phyloP scores from a whole-genome alignment of 495 filamentous ascomycete genomes.

The Neohortaea acidophila region DNA sequence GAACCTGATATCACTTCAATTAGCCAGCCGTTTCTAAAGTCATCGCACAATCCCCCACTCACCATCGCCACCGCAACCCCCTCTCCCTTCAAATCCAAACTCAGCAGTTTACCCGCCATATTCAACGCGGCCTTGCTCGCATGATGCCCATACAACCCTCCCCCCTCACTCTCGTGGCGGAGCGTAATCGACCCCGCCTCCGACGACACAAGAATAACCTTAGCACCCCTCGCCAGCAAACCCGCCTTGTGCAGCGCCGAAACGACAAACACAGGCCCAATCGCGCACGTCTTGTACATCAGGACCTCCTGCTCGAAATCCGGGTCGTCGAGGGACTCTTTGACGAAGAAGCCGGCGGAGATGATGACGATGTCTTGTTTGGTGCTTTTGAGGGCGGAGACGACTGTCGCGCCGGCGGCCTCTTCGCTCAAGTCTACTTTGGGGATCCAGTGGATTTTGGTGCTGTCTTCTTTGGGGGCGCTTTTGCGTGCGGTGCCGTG shows the following conservation, averaged over 20 bases:
- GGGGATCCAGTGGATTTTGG: slow-evolving; percentile 26
- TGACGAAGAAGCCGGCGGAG: slow-evolving; percentile 52
- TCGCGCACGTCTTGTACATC: slow-evolving; percentile 56
- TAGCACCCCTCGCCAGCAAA: slow-evolving; percentile 35
- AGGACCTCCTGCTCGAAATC: slow-evolving; percentile 48
- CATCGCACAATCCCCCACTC: too few species aligned
- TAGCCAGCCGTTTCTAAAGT: too few species aligned
- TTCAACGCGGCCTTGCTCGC: slow-evolving; percentile 57
- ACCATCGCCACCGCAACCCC: slow-evolving; percentile 48
- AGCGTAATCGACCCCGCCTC: slow-evolving; percentile 56
- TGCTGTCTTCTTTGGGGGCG: slow-evolving; percentile 4
- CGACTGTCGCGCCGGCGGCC: slow-evolving; percentile 19
- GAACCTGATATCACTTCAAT: too few species aligned
- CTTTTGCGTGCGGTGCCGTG: slow-evolving; percentile 41
- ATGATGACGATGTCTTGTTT: slow-evolving; percentile 43
- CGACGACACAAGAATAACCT: slow-evolving; percentile 49
- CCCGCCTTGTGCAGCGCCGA: slow-evolving; percentile 42
- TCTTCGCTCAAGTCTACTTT: slow-evolving; percentile 30
- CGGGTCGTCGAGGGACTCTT: slow-evolving; percentile 46
- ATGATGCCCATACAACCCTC: slow-evolving; percentile 61
- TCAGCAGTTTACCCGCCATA: slow-evolving; percentile 59
- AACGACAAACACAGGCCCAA: slow-evolving; percentile 52
- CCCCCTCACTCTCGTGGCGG: slow-evolving; percentile 50
- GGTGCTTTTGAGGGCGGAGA: slow-evolving; percentile 26
- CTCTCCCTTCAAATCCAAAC: slow-evolving; percentile 48